These are phyloP conservation scores for Heritiera littoralis DNA, from an alignment of 345 rosid species.

Conservation along the genomic window DNA sequence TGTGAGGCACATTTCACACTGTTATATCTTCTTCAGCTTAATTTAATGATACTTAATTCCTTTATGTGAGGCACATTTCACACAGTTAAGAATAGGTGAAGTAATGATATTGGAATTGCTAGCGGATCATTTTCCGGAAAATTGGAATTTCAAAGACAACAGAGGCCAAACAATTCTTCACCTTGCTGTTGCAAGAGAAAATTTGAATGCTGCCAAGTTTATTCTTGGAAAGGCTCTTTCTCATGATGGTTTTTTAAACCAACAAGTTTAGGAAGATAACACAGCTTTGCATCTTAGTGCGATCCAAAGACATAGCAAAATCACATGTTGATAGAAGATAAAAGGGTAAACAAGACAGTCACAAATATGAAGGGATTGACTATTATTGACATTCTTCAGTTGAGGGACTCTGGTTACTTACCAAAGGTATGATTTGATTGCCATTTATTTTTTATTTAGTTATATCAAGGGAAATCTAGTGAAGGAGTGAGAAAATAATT, in stretches of 20 bases:
- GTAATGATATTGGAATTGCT: slow-evolving; percentile 14
- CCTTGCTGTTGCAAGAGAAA: slow-evolving; percentile 29
- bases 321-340: slow-evolving; percentile 18
- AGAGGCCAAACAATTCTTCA: slow-evolving; percentile 32
- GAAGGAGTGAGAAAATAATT: too few species aligned
- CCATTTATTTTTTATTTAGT: not conserved
- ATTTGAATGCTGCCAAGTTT: not conserved
- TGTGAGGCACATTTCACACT: slow-evolving; percentile 27
- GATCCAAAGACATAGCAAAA: not conserved
- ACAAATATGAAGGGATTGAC: slow-evolving; percentile 19
- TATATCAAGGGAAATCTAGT: too few species aligned
- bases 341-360: slow-evolving; percentile 26
- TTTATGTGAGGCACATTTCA: too few species aligned
- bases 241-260: slow-evolving; percentile 23
- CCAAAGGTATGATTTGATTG: not conserved
- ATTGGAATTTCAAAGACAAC: slow-evolving; percentile 18
- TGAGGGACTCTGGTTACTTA: not conserved
- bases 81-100: slow-evolving; percentile 1
- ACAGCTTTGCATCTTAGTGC: slow-evolving; percentile 28
- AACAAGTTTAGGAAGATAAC: slow-evolving; percentile 25
- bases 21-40: slow-evolving; percentile 24
- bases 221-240: not conserved
- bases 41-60: not conserved
- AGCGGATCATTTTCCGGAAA: slow-evolving; percentile 15
- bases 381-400: slow-evolving; percentile 21